phyloP scores from a whole-genome alignment of 305 asterid species.

The Solanum hybrid region DNA sequence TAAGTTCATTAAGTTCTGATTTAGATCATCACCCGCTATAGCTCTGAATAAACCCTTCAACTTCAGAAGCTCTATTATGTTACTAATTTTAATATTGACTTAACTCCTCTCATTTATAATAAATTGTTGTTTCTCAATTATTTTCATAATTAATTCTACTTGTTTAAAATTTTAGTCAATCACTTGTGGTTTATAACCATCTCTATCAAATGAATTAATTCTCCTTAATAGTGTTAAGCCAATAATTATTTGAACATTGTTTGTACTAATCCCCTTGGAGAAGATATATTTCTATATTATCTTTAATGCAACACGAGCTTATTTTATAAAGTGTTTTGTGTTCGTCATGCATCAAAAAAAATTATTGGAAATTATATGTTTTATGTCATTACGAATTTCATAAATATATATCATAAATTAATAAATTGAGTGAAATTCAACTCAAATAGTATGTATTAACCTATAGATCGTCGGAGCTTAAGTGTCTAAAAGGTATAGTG shows the following conservation, averaged over 20 bases:
- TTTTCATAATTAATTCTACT: neutral
- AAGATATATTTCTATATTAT: neutral
- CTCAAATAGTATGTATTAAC: no score
- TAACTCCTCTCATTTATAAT: neutral
- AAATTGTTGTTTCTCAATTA: no score
- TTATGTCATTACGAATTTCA: no score
- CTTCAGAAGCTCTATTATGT: no score
- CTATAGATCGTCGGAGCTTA: no score
- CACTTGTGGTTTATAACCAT: neutral
- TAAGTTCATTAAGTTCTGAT: neutral
- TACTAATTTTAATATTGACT: neutral
- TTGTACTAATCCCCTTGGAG: neutral
- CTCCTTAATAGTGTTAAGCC: neutral
- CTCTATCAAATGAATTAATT: neutral
- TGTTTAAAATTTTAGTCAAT: neutral
- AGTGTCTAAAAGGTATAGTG: no score
- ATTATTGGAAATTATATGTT: no score
- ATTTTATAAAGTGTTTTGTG: neutral
- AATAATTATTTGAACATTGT: neutral
- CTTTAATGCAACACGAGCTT: neutral
- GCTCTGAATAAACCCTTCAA: neutral
- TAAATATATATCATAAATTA: no score
- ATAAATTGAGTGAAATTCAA: no score
- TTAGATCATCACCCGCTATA: neutral
- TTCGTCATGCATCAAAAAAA: neutral